Conservation (phyloP, 2,329 filamentous ascomycete genomes). For the Aspergillus luchuensis region DNA sequence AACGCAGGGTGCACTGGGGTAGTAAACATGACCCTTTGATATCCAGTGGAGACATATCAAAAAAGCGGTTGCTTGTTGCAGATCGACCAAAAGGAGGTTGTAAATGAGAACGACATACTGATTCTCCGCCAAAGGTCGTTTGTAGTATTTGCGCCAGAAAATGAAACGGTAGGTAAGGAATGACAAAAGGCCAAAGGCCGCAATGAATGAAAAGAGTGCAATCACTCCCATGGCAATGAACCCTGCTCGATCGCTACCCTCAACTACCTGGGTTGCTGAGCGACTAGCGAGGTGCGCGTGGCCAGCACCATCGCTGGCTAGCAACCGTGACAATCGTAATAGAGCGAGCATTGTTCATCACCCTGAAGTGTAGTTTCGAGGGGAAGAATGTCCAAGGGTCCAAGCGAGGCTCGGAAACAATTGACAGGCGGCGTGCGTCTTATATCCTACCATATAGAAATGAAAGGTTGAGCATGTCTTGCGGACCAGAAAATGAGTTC, state of each 20-base stretch:
- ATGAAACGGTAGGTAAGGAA: conserved; percentile 55
- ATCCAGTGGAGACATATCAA: conserved; percentile 50
- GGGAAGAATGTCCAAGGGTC: conserved; percentile 4
- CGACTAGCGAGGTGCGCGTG: conserved; percentile 1
- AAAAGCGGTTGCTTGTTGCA: conserved; percentile 53
- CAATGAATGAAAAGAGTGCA: conserved; percentile 45
- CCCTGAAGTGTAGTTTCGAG: background rate
- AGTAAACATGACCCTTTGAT: conserved; percentile 43
- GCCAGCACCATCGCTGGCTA: conserved; percentile 5
- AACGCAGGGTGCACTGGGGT: conserved; percentile 49
- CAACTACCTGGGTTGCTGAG: conserved; percentile 6
- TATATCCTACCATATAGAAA: background rate
- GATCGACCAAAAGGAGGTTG: conserved; percentile 54
- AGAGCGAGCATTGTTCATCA: conserved; percentile 10
- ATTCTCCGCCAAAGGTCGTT: conserved; percentile 52
- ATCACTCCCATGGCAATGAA: conserved; percentile 51
- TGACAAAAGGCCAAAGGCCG: conserved; percentile 34
- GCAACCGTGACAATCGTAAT: conserved; percentile 2
- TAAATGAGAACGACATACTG: conserved; percentile 57
- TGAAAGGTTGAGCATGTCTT: background rate
- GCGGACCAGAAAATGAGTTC: conserved; percentile 4
- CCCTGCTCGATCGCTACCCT: conserved; percentile 39
- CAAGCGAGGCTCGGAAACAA: background rate
- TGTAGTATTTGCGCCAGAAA: conserved; percentile 52
- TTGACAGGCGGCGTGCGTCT: background rate